Base-by-base conservation (phyloP, 148 eudicot genomes). In the Rhododendron henanense region DNA sequence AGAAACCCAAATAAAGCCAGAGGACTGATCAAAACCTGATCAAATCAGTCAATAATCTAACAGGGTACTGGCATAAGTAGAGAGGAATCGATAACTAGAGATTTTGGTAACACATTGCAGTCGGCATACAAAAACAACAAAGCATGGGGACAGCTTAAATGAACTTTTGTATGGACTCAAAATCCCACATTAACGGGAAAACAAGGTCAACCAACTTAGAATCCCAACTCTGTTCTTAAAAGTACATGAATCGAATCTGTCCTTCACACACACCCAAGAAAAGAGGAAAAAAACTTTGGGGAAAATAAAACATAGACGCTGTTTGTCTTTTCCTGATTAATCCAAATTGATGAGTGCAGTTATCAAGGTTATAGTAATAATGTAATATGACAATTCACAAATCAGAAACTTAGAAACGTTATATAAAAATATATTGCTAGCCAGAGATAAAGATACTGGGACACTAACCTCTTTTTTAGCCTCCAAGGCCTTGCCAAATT, bases 381-480 rank as follows among this genome's bases (percentile, higher is more conserved):
- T 28, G 31, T 28, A 28, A 55, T 23, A 23, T 63, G 28, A 63
- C 31, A n/a, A 63, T 2, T 63, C 28, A n/a, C 31, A 63, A n/a
- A 45, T 10, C 44, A 45, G 14, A 15, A 25, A 45, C 10, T 63
- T 28, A 47, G 8, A 74, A 37, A 7, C 31, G 37, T 6, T 23
- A 18, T 11, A 6, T 14, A 18, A 1, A 74, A 28, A 11, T 10
- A 28, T 1, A 78, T 83, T 57, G 73, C 50, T 73, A 63, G 65
- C 51, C 15, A 18, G 61, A 55, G 57, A 77, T 25, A 15, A 55
- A 55, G 61, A 55, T 3, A 55, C 67, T 44, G n/a, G 80, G 39
- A 69, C 23, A 69, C 75, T 84, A 89, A 95, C 98, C 95, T 94
- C 93, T 73, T 92, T 90, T 74, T 90, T 94, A 37, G 90, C 88